Evolutionary conservation across 176 grass and related monocot genomes (phyloP).

Genomic region (Carex myosuroides): DNA sequence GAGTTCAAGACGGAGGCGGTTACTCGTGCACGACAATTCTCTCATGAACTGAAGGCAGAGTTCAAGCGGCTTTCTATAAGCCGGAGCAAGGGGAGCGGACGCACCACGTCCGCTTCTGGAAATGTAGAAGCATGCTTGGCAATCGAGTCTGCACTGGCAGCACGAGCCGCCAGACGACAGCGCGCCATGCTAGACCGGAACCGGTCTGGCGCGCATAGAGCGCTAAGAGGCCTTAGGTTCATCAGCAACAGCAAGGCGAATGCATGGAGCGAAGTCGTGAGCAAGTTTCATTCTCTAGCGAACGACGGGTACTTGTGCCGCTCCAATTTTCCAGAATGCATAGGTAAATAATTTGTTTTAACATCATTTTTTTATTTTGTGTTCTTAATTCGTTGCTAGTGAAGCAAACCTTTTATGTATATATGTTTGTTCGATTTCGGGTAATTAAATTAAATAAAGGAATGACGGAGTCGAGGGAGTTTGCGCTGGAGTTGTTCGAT

Average conservation of each 20-base stretch:
- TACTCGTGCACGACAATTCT: slow-evolving; percentile 53
- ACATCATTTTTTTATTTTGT: neutral
- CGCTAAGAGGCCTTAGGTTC: slow-evolving; percentile 67
- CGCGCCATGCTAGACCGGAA: slow-evolving; percentile 47
- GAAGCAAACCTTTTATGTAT: neutral
- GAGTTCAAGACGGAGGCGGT: slow-evolving; percentile 68
- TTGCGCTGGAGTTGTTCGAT: slow-evolving; percentile 84
- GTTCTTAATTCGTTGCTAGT: neutral
- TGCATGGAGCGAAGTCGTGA: slow-evolving; percentile 74
- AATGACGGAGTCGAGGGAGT: slow-evolving; percentile 86
- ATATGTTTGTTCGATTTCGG: neutral
- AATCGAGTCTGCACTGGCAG: slow-evolving; percentile 60
- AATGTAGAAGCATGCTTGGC: neutral
- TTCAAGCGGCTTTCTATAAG: slow-evolving; percentile 57
- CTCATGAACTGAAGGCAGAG: slow-evolving; percentile 64
- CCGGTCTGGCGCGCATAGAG: slow-evolving; percentile 48
- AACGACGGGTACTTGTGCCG: slow-evolving; percentile 53
- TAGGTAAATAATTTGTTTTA: slow-evolving; percentile 31
- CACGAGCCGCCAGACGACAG: slow-evolving; percentile 47
- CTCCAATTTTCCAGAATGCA: slow-evolving; percentile 73
- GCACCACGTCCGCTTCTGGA: neutral
- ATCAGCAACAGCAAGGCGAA: slow-evolving; percentile 62
- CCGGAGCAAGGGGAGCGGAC: slow-evolving; percentile 13
- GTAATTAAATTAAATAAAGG: slow-evolving; percentile 17
- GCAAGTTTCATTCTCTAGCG: slow-evolving; percentile 65